Percentiles rank a stretch among this genome's conserved stretches.
These are phyloP conservation scores for Nicotiana sylvestris DNA, from an alignment of 257 asterid species.

Conservation along the genomic window DNA sequence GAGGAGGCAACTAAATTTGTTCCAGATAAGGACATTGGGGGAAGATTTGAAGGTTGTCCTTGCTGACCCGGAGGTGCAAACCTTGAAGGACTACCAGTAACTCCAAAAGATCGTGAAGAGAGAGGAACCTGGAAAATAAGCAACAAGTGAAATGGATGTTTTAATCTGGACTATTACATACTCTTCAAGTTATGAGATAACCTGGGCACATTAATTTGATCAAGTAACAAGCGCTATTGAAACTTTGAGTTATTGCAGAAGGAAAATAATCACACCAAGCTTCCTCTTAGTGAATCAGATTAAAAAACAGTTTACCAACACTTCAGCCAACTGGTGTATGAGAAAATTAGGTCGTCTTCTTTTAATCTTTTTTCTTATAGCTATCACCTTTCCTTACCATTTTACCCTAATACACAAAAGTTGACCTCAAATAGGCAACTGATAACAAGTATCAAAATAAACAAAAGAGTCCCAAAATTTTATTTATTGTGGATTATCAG, in stretches of 20 bases:
- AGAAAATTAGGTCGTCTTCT: background rate
- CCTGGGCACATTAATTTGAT: background rate
- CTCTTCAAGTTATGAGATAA: background rate
- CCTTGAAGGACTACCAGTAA: slow-evolving; percentile 67
- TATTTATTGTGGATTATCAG: background rate
- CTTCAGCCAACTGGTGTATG: background rate
- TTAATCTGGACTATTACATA: background rate
- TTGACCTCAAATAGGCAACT: background rate
- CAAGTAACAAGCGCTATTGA: background rate
- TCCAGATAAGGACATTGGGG: slow-evolving; percentile 62
- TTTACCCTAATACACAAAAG: background rate
- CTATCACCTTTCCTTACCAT: background rate
- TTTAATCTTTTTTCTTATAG: background rate
- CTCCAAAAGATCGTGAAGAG: slow-evolving; percentile 57
- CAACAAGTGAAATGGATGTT: background rate
- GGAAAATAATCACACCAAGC: background rate
- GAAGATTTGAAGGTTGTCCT: slow-evolving; percentile 44
- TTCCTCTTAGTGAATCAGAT: background rate
- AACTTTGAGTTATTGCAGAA: background rate
- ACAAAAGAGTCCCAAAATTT: background rate
- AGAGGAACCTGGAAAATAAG: slow-evolving; percentile 53
- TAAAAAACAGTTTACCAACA: background rate
- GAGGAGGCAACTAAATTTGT: slow-evolving; percentile 67
- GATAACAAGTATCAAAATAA: background rate
- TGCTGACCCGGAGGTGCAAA: slow-evolving; percentile 58